These are phyloP conservation scores for Fulvia fulva DNA, from an alignment of 2,329 filamentous ascomycete species.

Conservation along the genomic window DNA sequence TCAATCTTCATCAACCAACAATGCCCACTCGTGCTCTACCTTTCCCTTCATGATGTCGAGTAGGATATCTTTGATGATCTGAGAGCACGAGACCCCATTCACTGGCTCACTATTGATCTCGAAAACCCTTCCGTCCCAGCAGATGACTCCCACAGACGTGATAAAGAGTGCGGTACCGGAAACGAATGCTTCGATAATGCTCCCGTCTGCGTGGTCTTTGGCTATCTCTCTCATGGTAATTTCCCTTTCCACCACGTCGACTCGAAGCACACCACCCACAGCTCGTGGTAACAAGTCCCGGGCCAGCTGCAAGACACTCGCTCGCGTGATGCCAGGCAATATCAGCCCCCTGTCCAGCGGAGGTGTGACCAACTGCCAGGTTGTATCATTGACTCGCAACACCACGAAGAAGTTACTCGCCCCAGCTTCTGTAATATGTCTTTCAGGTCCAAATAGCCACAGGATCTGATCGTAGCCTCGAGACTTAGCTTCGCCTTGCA, in stretches of 20 bases:
- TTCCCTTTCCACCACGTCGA: constrained; percentile 22
- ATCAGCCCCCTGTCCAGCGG: constrained; percentile 77
- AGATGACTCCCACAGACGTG: constrained; percentile 38
- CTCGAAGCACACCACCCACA: constrained; percentile 19
- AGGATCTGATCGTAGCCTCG: constrained; percentile 80
- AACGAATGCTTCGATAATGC: constrained; percentile 68
- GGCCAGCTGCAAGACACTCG: constrained; percentile 69
- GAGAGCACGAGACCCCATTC: constrained; percentile 36
- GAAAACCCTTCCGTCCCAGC: constrained; percentile 39
- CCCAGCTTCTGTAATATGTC: constrained; percentile 79
- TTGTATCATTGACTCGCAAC: constrained; percentile 61
- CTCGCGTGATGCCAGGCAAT: constrained; percentile 77
- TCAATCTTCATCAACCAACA: constrained; percentile 35
- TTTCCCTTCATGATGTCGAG: constrained; percentile 45
- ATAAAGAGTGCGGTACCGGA: constrained; percentile 67
- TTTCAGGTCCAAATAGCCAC: constrained; percentile 66
- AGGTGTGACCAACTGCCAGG: constrained; percentile 71
- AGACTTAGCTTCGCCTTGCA: constrained; percentile 66
- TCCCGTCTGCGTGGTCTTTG: constrained; percentile 15
- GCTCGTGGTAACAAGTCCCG: constrained; percentile 52
- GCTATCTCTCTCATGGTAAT: constrained; percentile 20
- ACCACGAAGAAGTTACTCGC: constrained; percentile 89
- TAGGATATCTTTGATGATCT: constrained; percentile 38
- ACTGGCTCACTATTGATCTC: constrained; percentile 37
- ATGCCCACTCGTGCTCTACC: constrained; percentile 42